These are phyloP conservation scores for Hortiboletus campestris DNA, from an alignment of 768 basidiomycete genomes.

Conservation along the genomic window DNA sequence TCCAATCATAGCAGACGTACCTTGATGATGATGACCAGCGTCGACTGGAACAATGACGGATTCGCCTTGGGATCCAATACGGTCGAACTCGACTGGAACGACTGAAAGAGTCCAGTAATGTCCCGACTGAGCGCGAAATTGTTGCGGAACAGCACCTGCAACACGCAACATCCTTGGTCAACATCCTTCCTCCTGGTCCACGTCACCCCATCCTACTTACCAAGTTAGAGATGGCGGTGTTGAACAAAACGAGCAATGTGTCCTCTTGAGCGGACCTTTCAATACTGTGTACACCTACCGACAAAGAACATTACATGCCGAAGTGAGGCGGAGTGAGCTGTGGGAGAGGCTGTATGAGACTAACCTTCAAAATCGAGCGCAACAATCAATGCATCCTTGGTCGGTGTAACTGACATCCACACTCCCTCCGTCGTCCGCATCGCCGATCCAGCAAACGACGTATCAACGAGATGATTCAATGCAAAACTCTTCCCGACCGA, in stretches of 20 bases:
- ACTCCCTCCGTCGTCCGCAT: slow-evolving; percentile 69
- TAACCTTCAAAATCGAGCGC: slow-evolving; percentile 64
- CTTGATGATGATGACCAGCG: slow-evolving; percentile 63
- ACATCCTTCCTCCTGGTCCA: too few species aligned
- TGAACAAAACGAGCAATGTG: slow-evolving; percentile 60
- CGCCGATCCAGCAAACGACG: slow-evolving; percentile 63
- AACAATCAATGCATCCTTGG: slow-evolving; percentile 50
- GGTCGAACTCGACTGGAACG: slow-evolving; percentile 57
- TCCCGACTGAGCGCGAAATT: slow-evolving; percentile 63
- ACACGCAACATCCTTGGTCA: neutral
- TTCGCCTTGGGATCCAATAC: slow-evolving; percentile 59
- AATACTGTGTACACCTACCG: slow-evolving; percentile 56
- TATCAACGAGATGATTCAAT: slow-evolving; percentile 59
- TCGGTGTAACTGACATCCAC: slow-evolving; percentile 68
- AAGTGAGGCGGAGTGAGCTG: neutral
- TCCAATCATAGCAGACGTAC: slow-evolving; percentile 19
- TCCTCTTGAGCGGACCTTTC: slow-evolving; percentile 65
- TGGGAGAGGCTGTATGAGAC: neutral
- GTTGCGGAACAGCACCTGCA: slow-evolving; percentile 60
- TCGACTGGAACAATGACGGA: slow-evolving; percentile 57
- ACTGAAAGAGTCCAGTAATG: slow-evolving; percentile 59
- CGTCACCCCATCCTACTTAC: slow-evolving; percentile 39
- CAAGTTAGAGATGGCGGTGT: slow-evolving; percentile 63
- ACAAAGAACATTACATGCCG: neutral
- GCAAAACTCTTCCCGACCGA: slow-evolving; percentile 62